Base-by-base conservation (phyloP, 2,329 filamentous ascomycete genomes). In the Cladophialophora bantiana region DNA sequence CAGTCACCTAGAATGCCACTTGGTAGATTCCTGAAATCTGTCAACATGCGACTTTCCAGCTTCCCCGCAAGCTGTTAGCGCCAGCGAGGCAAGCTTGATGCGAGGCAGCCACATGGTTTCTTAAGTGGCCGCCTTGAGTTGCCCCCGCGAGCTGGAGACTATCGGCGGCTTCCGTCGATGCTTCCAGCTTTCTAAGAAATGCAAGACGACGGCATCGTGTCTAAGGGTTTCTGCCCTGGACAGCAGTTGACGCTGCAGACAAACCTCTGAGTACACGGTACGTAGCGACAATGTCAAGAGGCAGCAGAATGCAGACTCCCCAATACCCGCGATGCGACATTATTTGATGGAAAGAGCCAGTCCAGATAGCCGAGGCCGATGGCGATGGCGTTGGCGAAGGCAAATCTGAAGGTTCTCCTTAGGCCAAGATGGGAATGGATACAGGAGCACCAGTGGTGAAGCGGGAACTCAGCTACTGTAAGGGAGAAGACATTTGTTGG, bases 21-120 rank as follows among this genome's bases (percentile, higher is more conserved):
- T 20, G 9, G 45, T 36, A 66, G 57, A 64, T 69, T 60, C 45
- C 35, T 69, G 67, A 65, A 64, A 69, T 40, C 64, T 62, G 64
- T 65, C 67, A 67, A 59, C n/a, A 45, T 34, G 53, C 58, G 18
- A 38, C 20, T 26, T 38, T 59, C 52, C 53, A 64, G 55, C 38
- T 59, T 40, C 18, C n/a, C 35, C 38, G 31, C 40, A 15, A 34
- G 13, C 32, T 12, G 56, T 15, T 26, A 9, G 18, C 35, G 56
- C 53, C 38, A 38, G 31, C 50, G 48, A 26, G 7, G 35, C 34
- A 55, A 55, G 31, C 53, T 55, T 15, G 53, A 55, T 55, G 53
- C 13, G n/a, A 36, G 18, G 31, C 53, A 55, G 45, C 45, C 45
- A 50, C 45, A 50, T 50, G 45, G 45, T 50, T 50, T 50, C 9